These are phyloP conservation scores for Naumovozyma dairenensis DNA, from an alignment of 805 yeast genomes.

Conservation along the genomic window DNA sequence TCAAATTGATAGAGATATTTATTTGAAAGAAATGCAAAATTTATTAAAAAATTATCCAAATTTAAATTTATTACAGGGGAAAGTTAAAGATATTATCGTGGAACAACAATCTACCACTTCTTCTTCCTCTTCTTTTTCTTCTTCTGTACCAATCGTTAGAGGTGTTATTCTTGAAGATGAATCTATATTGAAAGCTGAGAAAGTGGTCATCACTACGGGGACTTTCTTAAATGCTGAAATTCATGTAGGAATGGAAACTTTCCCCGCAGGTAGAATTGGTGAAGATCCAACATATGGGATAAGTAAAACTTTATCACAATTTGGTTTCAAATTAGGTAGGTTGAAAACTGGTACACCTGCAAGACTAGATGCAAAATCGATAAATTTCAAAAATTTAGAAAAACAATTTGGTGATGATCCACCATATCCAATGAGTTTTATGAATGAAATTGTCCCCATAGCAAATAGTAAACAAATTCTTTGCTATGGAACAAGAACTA, in stretches of 20 bases:
- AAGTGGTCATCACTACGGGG: conserved; percentile 88
- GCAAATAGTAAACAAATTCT: conserved; percentile 40
- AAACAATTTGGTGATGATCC: conserved; percentile 73
- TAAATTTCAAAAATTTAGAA: conserved; percentile 54
- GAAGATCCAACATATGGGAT: conserved; percentile 88
- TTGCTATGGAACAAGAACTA: conserved; percentile 76
- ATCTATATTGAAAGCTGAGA: conserved; percentile 42
- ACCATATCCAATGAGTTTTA: conserved; percentile 82
- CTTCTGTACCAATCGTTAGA: no score
- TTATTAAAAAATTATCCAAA: conserved; percentile 47
- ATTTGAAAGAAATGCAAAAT: conserved; percentile 68
- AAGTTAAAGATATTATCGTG: conserved; percentile 76
- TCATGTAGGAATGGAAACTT: conserved; percentile 71
- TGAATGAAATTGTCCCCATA: conserved; percentile 61
- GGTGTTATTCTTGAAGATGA: conserved; percentile 76
- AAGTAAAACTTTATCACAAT: conserved; percentile 61
- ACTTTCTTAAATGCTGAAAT: conserved; percentile 92
- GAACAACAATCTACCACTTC: conserved; percentile 27
- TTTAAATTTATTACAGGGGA: conserved; percentile 49
- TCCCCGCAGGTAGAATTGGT: conserved; percentile 90
- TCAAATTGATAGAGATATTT: conserved; percentile 81
- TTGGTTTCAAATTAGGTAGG: conserved; percentile 79
- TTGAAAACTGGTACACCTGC: conserved; percentile 98
- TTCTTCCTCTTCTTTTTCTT: no score
- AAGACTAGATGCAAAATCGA: conserved; percentile 60